phyloP scores from a whole-genome alignment of 768 basidiomycete species.

The Boletellus sp. region DNA sequence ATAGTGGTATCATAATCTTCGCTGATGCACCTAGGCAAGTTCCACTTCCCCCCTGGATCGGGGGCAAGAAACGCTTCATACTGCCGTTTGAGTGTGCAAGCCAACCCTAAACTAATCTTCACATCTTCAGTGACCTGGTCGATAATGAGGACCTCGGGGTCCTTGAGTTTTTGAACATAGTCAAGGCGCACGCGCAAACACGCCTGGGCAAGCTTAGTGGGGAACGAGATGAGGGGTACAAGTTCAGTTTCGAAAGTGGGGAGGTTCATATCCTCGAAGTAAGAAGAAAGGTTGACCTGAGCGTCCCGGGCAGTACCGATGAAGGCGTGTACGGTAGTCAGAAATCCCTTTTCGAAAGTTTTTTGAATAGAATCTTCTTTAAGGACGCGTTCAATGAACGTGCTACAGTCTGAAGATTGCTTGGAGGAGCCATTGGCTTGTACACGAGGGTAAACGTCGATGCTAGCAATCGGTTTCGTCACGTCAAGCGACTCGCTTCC shows the following conservation, averaged over 20 bases:
- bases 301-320: slow-evolving; percentile 83
- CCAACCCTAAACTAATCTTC: slow-evolving; percentile 84
- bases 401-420: slow-evolving; percentile 59
- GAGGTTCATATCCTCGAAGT: slow-evolving; percentile 85
- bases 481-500: slow-evolving; percentile 90
- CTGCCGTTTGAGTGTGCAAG: slow-evolving; percentile 92
- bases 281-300: slow-evolving; percentile 71
- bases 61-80: slow-evolving; percentile 89
- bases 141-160: slow-evolving; percentile 86
- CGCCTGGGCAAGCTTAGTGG: slow-evolving; percentile 90
- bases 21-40: slow-evolving; percentile 81
- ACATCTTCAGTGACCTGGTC: slow-evolving; percentile 94
- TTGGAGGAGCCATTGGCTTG: slow-evolving; percentile 38
- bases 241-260: slow-evolving; percentile 89
- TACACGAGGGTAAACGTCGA: slow-evolving; percentile 42
- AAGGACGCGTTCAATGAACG: slow-evolving; percentile 89
- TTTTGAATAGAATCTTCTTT: slow-evolving; percentile 96
- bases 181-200: slow-evolving; percentile 85
- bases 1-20: slow-evolving; percentile 90
- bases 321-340: slow-evolving; percentile 82
- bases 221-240: slow-evolving; percentile 91
- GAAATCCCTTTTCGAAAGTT: slow-evolving; percentile 88
- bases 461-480: slow-evolving; percentile 68
- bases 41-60: slow-evolving; percentile 86
- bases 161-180: slow-evolving; percentile 82